Evolutionary conservation across 768 basidiomycete species (phyloP).

Genomic region (Termitomyces sp.): DNA sequence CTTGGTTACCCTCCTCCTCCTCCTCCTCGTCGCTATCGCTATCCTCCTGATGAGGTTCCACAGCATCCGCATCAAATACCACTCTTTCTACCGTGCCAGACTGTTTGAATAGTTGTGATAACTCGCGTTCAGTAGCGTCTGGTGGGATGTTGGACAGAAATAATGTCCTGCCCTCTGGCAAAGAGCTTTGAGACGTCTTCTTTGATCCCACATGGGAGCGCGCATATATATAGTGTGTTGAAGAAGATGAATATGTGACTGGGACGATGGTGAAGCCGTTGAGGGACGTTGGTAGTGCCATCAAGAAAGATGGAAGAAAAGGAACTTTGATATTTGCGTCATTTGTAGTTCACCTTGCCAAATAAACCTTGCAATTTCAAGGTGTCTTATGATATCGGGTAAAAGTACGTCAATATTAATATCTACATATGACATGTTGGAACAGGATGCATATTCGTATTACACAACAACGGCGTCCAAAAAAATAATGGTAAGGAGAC

Average conservation of each 20-base stretch:
- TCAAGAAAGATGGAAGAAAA: constrained; percentile 5
- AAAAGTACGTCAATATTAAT: neutral
- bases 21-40: constrained; percentile 43
- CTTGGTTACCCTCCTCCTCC: constrained; percentile 27
- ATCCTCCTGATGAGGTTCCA: constrained; percentile 40
- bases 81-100: constrained; percentile 79
- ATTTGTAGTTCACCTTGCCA: constrained; percentile 1
- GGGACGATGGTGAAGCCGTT: constrained; percentile 52
- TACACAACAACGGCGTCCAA: constrained; percentile 16
- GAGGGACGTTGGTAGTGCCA: constrained; percentile 30
- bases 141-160: constrained; percentile 90
- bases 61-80: constrained; percentile 53
- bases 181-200: constrained; percentile 26
- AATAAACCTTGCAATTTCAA: neutral
- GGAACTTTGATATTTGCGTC: constrained; percentile 8
- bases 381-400: neutral
- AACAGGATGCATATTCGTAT: constrained; percentile 11
- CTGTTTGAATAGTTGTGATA: constrained; percentile 72
- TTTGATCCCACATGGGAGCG: constrained; percentile 61
- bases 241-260: constrained; percentile 38
- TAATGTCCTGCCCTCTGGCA: constrained; percentile 65
- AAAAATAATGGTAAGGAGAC: constrained; percentile 6
- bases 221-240: constrained; percentile 76
- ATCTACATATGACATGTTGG: neutral
- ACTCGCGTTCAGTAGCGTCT: constrained; percentile 81